These are phyloP conservation scores for Hyphochytrium catenoides DNA, from an alignment of 352 stramenopile species.

Conservation along the genomic window DNA sequence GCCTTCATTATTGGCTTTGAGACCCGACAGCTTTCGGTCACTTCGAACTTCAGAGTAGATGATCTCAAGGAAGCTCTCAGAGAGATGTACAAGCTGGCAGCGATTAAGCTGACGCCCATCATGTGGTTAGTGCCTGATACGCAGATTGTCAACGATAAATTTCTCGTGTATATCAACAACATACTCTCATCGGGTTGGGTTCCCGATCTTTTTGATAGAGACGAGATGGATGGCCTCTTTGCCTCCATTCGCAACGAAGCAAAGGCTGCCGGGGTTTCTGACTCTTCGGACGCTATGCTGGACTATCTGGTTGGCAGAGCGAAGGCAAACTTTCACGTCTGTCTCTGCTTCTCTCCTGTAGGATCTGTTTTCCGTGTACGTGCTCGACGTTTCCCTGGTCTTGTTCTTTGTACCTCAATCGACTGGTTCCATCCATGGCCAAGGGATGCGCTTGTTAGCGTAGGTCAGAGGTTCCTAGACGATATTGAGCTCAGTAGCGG, in stretches of 20 bases:
- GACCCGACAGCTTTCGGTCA: conserved; percentile 81
- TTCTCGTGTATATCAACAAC: conserved; percentile 97
- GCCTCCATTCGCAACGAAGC: conserved; percentile 74
- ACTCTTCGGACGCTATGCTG: conserved; percentile 77
- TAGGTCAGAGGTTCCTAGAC: conserved; percentile 81
- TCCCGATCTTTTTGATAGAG: conserved; percentile 86
- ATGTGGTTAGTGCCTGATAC: conserved; percentile 95
- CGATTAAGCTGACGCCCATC: conserved; percentile 72
- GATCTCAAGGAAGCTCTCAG: conserved; percentile 89
- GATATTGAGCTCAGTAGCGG: conserved; percentile 71
- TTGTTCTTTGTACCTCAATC: conserved; percentile 92
- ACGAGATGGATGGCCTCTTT: conserved; percentile 81
- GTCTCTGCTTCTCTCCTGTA: conserved; percentile 92
- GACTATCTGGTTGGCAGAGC: conserved; percentile 88
- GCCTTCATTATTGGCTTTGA: conserved; percentile 92
- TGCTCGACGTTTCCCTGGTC: conserved; percentile 79
- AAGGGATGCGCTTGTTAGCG: conserved; percentile 80
- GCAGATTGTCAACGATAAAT: conserved; percentile 92
- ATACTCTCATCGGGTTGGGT: conserved; percentile 90
- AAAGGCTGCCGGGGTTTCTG: conserved; percentile 76
- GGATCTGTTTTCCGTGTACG: conserved; percentile 86
- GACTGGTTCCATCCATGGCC: conserved; percentile 97
- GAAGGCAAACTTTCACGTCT: conserved; percentile 79
- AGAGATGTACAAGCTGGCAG: conserved; percentile 86
- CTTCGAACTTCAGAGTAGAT: conserved; percentile 84